Percentiles rank a stretch among this genome's conserved stretches.
phyloP scores from a whole-genome alignment of 2,329 filamentous ascomycete species.

The Escovopsis weberi region DNA sequence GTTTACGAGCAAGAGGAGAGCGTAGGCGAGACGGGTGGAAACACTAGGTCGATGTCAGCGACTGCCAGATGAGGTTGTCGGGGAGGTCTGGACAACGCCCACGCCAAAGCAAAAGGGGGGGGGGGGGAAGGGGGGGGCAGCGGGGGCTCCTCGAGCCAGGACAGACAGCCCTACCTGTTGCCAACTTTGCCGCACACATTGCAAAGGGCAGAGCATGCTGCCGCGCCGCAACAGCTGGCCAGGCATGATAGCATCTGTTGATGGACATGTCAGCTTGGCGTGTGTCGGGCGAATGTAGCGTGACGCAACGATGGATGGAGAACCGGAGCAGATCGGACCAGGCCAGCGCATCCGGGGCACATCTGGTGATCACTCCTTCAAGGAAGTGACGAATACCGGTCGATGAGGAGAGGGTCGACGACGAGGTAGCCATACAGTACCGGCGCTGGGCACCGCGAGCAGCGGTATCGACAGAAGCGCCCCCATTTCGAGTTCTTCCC shows the following conservation, averaged over 20 bases:
- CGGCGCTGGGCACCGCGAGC: slow-evolving; percentile 71
- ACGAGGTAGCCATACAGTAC: slow-evolving; percentile 51
- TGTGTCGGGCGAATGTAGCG: not conserved
- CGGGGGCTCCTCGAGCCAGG: not conserved
- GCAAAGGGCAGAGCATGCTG: slow-evolving; percentile 91
- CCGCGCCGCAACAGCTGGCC: slow-evolving; percentile 89
- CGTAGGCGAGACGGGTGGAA: slow-evolving; percentile 92
- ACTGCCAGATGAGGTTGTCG: not conserved
- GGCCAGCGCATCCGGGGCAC: not conserved
- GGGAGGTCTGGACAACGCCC: too few relatives aligned
- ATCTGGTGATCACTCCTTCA: not conserved
- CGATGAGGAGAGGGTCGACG: not conserved
- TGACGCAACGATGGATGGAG: not conserved
- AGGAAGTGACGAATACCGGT: not conserved
- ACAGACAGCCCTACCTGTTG: slow-evolving; percentile 51
- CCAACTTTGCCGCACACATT: slow-evolving; percentile 93
- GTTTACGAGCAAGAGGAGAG: slow-evolving; percentile 87
- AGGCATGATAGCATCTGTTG: slow-evolving; percentile 58
- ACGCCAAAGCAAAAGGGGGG: not conserved
- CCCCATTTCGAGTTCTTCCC: slow-evolving; percentile 47
- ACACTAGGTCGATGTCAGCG: slow-evolving; percentile 41
- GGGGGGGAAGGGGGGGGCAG: not conserved
- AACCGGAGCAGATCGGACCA: not conserved
- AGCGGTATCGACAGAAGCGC: slow-evolving; percentile 81
- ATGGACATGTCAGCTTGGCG: not conserved